A percentile compares a stretch with the other conserved stretches of the same genome.
These are phyloP conservation scores for Kazachstania viticola DNA, from an alignment of 805 yeast genomes.

Conservation along the genomic window DNA sequence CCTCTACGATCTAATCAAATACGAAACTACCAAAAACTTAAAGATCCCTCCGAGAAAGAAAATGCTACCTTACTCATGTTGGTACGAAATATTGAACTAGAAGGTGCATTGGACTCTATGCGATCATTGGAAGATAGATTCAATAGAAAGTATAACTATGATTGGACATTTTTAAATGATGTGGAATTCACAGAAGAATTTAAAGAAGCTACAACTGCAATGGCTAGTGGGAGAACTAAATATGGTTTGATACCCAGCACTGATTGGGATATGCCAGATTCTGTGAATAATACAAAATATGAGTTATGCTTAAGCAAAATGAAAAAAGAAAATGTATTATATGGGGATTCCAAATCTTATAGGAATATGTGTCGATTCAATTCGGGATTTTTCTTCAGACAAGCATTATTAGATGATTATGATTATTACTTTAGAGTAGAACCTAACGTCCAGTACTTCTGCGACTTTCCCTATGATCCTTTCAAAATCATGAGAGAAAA, in stretches of 20 bases:
- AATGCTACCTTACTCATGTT: conserved; percentile 86
- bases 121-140: conserved; percentile 69
- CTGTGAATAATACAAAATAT: conserved; percentile 51
- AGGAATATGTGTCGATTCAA: conserved; percentile 95
- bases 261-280: conserved; percentile 73
- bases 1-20: conserved; percentile 1
- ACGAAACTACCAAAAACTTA: background rate
- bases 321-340: conserved; percentile 40
- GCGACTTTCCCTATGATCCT: conserved; percentile 80
- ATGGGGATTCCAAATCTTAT: conserved; percentile 56
- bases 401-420: conserved; percentile 55
- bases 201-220: conserved; percentile 43
- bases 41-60: conserved; percentile 7
- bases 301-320: conserved; percentile 35
- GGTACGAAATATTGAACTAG: conserved; percentile 69
- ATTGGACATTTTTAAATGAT: conserved; percentile 74
- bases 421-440: conserved; percentile 94
- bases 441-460: conserved; percentile 78
- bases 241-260: conserved; percentile 55
- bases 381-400: conserved; percentile 81
- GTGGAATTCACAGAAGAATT: conserved; percentile 55
- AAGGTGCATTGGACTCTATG: conserved; percentile 65
- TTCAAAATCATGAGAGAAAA: conserved; percentile 70
- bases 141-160: conserved; percentile 53
- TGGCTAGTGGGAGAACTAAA: conserved; percentile 52